A percentile compares a stretch with the other conserved stretches of the same genome.
Evolutionary conservation across 202 grass and related monocot species (phyloP).

Genomic region (Elaeis oleifera): DNA sequence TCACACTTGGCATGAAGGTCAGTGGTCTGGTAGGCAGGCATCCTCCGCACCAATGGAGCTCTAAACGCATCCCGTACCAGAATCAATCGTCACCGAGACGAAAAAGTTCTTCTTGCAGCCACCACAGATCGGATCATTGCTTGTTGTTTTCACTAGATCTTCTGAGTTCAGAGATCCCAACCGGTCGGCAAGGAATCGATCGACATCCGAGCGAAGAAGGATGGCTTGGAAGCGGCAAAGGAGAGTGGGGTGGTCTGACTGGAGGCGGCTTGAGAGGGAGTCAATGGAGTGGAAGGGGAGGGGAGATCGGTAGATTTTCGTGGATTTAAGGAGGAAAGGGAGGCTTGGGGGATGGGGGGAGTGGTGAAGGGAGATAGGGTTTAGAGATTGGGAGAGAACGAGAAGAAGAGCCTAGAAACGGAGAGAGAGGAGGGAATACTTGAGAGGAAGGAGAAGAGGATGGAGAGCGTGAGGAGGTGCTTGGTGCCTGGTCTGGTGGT

Average conservation of each 20-base stretch:
- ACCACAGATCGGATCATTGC: constrained; percentile 1
- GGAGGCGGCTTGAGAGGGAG: constrained; percentile 5
- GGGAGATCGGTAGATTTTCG: constrained; percentile 10
- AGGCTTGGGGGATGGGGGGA: not conserved
- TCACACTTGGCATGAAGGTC: too few relatives aligned
- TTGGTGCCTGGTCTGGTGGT: constrained; percentile 20
- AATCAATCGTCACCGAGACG: constrained; percentile 59
- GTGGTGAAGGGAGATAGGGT: too few relatives aligned
- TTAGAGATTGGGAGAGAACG: not conserved
- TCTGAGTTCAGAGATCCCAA: constrained; percentile 32
- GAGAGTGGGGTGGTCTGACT: not conserved
- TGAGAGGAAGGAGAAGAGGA: constrained; percentile 63
- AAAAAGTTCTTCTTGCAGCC: constrained; percentile 28
- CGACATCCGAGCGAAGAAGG: not conserved
- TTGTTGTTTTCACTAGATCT: constrained; percentile 21
- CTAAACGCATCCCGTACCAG: constrained; percentile 15
- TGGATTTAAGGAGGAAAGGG: constrained; percentile 7
- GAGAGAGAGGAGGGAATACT: constrained; percentile 20
- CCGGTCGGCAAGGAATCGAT: constrained; percentile 19
- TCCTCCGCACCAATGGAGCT: constrained; percentile 3
- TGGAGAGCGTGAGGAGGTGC: constrained; percentile 40
- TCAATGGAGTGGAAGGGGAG: not conserved
- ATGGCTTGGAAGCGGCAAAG: constrained; percentile 16
- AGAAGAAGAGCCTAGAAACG: not conserved
- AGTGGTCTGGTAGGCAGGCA: constrained; percentile 3